Conservation (phyloP, 805 yeast species). For the Wickerhamiella sergipiensis region DNA sequence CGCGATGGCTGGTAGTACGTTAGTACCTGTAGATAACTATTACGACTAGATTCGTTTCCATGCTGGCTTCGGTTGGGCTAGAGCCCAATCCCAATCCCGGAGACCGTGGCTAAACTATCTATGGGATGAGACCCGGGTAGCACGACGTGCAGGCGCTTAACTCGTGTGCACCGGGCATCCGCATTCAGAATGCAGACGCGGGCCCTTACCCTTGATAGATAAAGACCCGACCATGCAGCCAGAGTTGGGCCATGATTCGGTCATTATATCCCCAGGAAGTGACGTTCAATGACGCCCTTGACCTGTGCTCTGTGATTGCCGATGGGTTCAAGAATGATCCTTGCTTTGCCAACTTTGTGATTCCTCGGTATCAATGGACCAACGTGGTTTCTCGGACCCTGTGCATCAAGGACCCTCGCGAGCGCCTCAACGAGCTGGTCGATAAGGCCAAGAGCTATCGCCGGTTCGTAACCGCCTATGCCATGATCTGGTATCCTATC, state of each 20-base stretch:
- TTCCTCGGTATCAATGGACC: background rate
- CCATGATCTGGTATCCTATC: background rate
- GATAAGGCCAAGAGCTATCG: background rate
- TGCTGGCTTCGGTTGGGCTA: too few species aligned
- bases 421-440: background rate
- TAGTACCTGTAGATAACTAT: background rate
- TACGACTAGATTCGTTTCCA: background rate
- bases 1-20: constrained; percentile 13
- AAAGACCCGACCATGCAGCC: background rate
- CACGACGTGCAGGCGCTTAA: too few species aligned
- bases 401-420: background rate
- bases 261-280: background rate
- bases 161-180: background rate
- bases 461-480: background rate
- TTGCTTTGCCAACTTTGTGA: background rate
- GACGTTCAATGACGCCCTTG: background rate
- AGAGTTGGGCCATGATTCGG: background rate
- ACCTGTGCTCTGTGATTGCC: background rate
- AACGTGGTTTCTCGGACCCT: background rate
- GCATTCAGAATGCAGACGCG: background rate
- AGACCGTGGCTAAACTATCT: too few species aligned
- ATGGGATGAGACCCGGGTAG: too few species aligned
- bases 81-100: too few species aligned
- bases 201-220: background rate
- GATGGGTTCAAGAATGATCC: background rate